Conservation (phyloP, 352 stramenopile genomes). For the Pythium myriotylum region DNA sequence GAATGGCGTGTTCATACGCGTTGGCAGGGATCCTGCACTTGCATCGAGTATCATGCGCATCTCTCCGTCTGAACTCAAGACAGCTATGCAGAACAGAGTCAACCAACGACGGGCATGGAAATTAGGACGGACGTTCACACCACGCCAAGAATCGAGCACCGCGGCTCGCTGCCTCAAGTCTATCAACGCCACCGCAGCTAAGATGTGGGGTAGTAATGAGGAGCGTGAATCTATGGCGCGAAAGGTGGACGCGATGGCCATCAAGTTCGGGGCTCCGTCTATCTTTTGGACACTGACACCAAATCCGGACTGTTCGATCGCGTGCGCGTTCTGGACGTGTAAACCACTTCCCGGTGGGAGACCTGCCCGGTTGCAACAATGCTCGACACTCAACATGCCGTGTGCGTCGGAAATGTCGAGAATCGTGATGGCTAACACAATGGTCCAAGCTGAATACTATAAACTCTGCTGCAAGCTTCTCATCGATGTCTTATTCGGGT, state of each 20-base stretch:
- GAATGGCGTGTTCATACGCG: constrained; percentile 20
- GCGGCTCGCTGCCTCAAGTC: constrained; percentile 6
- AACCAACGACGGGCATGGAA: constrained; percentile 20
- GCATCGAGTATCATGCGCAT: constrained; percentile 15
- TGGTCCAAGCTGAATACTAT: constrained; percentile 23
- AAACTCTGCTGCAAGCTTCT: constrained; percentile 13
- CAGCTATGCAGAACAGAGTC: constrained; percentile 9
- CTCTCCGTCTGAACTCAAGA: constrained; percentile 13
- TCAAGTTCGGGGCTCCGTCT: constrained; percentile 23
- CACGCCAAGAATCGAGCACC: neutral
- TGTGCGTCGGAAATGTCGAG: constrained; percentile 10
- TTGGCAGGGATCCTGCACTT: constrained; percentile 17
- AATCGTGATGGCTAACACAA: constrained; percentile 22
- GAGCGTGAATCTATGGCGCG: constrained; percentile 22
- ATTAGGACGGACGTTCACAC: neutral
- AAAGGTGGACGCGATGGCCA: constrained; percentile 25
- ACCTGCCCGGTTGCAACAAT: neutral
- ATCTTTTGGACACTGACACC: constrained; percentile 39
- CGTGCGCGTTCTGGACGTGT: constrained; percentile 28
- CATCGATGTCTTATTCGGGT: constrained; percentile 23
- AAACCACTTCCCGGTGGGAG: constrained; percentile 9
- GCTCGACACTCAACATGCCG: constrained; percentile 18
- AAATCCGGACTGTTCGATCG: constrained; percentile 31
- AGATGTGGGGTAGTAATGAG: constrained; percentile 36
- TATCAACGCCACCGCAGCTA: constrained; percentile 12